phyloP scores from a whole-genome alignment of 306 rosid genomes.

The Abrus pulchellus region DNA sequence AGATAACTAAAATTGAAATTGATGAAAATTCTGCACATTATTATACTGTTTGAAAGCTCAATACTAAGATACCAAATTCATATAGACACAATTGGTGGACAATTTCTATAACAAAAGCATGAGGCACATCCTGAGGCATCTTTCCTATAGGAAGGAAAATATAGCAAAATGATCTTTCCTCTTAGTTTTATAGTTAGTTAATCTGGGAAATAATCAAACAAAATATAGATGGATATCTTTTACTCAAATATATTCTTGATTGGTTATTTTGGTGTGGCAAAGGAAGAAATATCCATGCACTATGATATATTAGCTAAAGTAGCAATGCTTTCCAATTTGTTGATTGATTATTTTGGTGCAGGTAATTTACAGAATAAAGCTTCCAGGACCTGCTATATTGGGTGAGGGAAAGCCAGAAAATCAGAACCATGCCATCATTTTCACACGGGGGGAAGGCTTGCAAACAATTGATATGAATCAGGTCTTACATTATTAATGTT shows the following conservation, averaged over 20 bases:
- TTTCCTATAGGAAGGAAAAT: slow-evolving; percentile 23
- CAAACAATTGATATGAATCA: slow-evolving; percentile 99
- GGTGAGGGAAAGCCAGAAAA: slow-evolving; percentile 99
- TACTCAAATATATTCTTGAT: slow-evolving; percentile 17
- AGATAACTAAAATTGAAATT: slow-evolving; percentile 19
- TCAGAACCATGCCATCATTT: slow-evolving; percentile 98
- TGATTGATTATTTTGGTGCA: slow-evolving; percentile 51
- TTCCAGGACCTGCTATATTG: slow-evolving; percentile 95
- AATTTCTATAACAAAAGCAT: slow-evolving; percentile 36
- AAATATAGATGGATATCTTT: slow-evolving; percentile 32
- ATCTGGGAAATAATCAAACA: slow-evolving; percentile 11
- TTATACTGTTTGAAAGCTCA: slow-evolving; percentile 13
- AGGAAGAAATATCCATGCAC: neutral
- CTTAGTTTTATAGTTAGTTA: slow-evolving; percentile 12
- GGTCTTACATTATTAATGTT: slow-evolving; percentile 57
- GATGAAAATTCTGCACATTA: slow-evolving; percentile 25
- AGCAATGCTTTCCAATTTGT: slow-evolving; percentile 40
- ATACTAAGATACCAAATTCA: slow-evolving; percentile 9
- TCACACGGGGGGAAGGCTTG: slow-evolving; percentile 98
- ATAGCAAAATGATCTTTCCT: slow-evolving; percentile 7
- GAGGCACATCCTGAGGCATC: slow-evolving; percentile 2
- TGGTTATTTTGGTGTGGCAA: neutral
- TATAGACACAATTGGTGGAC: neutral
- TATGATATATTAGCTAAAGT: slow-evolving; percentile 36
- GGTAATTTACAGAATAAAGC: slow-evolving; percentile 89